Evolutionary conservation across 768 basidiomycete genomes (phyloP), one percentile per base, ranked within the genome.

Genomic region (Gyrodon lividus): DNA sequence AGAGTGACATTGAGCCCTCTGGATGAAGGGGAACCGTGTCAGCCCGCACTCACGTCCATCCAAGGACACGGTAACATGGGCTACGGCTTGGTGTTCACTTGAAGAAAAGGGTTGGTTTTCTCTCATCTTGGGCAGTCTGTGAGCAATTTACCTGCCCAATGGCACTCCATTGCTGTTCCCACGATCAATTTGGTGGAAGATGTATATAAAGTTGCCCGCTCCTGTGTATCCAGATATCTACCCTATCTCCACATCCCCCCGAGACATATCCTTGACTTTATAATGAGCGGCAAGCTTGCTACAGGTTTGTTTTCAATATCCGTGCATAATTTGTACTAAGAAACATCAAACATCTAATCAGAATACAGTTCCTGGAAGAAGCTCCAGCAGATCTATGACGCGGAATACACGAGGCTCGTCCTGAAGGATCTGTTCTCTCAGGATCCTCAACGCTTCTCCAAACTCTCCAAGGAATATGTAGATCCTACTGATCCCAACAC

Each of bases 401-500:
- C 79, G 12, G 80, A 93, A 64, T 75, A 81, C 57, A 67, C 81
- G 52, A 80, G 80, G 58, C 86, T 98, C 70, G 75, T 91, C 64
- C 83, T 99, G 58, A 92, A 89, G 72, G 88, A 97, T 52, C 89
- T 99, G 63, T 99, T 99, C 68, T 84, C 84, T 17, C 77, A 87
- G 63, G 94, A 98, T 73, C 85, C 94, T 14, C 53, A 80, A 49
- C 87, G 97, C 52, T 99, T 98, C 77, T 64, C 80, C 43, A 91
- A 86, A 65, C 94, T 93, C 74, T 91, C 87, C 40, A 79, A 77
- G 48, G 78, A 84, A 56, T 95, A 94, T 72, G 76, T 77, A 35
- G 83, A 89, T 22, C 64, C 79, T 6, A 76, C 75, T 38, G 85
- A 86, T 43, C 78, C 85, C 7, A 76, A 78, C 54, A 85, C 86